Base-by-base conservation (phyloP, 805 yeast species). In the Ogataea wickerhamii region DNA sequence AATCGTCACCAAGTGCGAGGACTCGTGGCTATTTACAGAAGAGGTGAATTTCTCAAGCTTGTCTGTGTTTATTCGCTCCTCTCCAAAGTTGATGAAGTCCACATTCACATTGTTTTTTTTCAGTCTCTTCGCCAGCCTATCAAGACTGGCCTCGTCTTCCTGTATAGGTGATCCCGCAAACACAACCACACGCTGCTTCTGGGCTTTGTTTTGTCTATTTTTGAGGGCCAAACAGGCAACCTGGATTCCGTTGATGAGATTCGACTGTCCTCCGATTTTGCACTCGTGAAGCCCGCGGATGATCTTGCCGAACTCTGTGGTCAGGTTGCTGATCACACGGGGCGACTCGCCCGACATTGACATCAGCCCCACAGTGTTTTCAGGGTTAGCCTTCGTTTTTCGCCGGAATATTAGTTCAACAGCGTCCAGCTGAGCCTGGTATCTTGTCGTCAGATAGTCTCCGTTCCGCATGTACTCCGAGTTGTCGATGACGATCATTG, bases 381-480 rank as follows among this genome's bases (percentile, higher is more conserved):
- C 98, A 5, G 98, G 97, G 61, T 94, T 93, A 36, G 88, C 70
- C 56, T 82, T 81, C 45, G 87, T 78, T 64, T 93, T 91, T 47
- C 85, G 78, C 47, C 83, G 82, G 68, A 93, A 94, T 31, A 93
- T 78, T 51, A 80, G 70, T 51, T 87, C 93, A 20, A 89, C 88
- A 7, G 96, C 80, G 46, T 93, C 95, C 44, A 85, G 70, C 64
- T 93, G 96, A 2, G 98, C 96, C 47, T 85, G 94, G 58, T 80
- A 89, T 55, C 98, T 74, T 12, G 89, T 81, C 13, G 94, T 79
- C 25, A 85, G 74, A 56, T 82, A 93, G 62, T 93, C 98, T 22
- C 98, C 98, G 60, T 93, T 93, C 55, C 98, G 75, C 78, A 89
- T 85, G 63, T 74, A 91, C 67, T 93, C 98, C 36, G 96, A 87